Base-by-base conservation (phyloP, 495 filamentous ascomycete genomes). In the Penicillium tannophilum region DNA sequence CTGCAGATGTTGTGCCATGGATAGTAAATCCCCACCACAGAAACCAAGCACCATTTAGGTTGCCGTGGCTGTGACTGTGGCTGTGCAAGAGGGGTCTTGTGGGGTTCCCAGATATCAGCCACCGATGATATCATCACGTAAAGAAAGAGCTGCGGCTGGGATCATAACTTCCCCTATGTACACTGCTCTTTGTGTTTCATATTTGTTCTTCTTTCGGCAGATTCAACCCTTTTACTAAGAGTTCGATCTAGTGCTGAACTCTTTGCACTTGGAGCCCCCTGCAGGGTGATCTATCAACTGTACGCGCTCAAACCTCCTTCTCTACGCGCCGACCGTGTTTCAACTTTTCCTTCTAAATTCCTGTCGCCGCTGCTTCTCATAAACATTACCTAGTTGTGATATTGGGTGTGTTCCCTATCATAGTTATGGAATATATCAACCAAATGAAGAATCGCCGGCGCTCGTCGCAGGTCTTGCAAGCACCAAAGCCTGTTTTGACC, bases 401-500 rank as follows among this genome's bases (percentile, higher is more conserved):
- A 30, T 24, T 4, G 41, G 11, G 14, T 16, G 28, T 11, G 10
- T 26, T n/a, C n/a, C n/a, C 17, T 23, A n/a, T 16, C n/a, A 58
- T 60, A 48, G 36, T 56, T 2, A 77, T 82, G 71, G 69, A 79
- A 50, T 78, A 80, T 54, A 64, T 83, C 31, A 76, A 64, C 43
- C 63, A 75, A 57, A 61, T 71, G 46, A 63, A 74, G 66, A 65
- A 66, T 66, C 61, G 72, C 52, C 63, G 60, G 50, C 61, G 68
- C 39, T 58, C 66, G 39, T 66, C 71, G 19, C 61, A 66, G 55
- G 61, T 70, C 63, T 30, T 46, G 53, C 70, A 63, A n/a, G 55
- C 71, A 16, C 74, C 76, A 11, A 71, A 77, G 33, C 83, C 80
- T 10, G 77, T 86, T 11, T 63, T 87, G 10, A 81, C 72, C 9